These are phyloP conservation scores for Euryodendron excelsum DNA, from an alignment of 148 eudicot genomes.

Conservation along the genomic window DNA sequence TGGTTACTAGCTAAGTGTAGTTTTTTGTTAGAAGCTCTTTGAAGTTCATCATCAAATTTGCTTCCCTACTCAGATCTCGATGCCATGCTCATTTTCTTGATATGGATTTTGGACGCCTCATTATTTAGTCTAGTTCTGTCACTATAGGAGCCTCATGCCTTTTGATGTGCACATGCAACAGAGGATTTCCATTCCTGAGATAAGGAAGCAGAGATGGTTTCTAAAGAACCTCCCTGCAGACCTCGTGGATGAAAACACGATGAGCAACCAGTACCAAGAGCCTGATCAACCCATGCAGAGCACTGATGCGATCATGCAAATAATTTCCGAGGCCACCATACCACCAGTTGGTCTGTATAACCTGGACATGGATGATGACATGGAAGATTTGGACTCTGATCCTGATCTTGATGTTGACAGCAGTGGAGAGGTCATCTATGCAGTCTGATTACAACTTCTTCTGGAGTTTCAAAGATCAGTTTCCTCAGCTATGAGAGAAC, in stretches of 20 bases:
- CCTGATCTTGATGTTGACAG: slow-evolving; percentile 84
- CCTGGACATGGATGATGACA: slow-evolving; percentile 75
- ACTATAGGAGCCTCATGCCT: background rate
- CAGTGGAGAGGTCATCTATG: slow-evolving; percentile 91
- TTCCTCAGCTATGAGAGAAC: background rate
- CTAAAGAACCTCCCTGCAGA: slow-evolving; percentile 82
- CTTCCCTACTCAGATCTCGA: too few relatives aligned
- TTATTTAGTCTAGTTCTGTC: background rate
- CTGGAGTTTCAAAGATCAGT: background rate
- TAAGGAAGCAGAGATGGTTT: slow-evolving; percentile 79
- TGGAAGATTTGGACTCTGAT: slow-evolving; percentile 84
- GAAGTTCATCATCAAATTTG: background rate
- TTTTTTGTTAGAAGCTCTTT: background rate
- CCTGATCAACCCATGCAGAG: slow-evolving; percentile 94
- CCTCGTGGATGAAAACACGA: slow-evolving; percentile 61
- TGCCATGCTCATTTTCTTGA: background rate
- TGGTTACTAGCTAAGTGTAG: background rate
- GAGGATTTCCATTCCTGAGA: slow-evolving; percentile 87
- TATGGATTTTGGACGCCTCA: background rate
- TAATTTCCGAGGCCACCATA: slow-evolving; percentile 87
- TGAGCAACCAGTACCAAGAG: slow-evolving; percentile 75
- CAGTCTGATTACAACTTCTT: slow-evolving; percentile 46
- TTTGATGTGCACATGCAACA: slow-evolving; percentile 28
- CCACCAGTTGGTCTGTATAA: slow-evolving; percentile 68
- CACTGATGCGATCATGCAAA: slow-evolving; percentile 75